These are phyloP conservation scores for Ceratobasidium sp. DNA, from an alignment of 1,284 basidiomycete species.

Conservation along the genomic window DNA sequence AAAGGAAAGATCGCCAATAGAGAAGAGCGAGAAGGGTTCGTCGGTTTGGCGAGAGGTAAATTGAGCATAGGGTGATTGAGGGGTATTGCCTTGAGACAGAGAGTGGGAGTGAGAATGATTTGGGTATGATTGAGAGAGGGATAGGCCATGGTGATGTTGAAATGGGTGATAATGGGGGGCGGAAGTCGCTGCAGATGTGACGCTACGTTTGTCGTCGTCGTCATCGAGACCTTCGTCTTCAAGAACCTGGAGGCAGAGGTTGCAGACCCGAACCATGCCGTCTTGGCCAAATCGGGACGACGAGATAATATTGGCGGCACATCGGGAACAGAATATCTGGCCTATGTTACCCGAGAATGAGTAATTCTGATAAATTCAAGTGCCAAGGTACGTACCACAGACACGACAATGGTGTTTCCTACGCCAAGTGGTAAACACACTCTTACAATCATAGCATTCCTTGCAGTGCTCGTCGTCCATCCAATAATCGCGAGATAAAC, in stretches of 20 bases:
- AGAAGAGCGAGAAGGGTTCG: constrained; percentile 80
- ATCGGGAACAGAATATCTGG: constrained; percentile 89
- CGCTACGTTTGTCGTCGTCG: constrained; percentile 77
- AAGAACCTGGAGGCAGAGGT: constrained; percentile 91
- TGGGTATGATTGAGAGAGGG: constrained; percentile 53
- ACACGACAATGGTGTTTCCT: constrained; percentile 95
- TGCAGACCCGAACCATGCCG: constrained; percentile 92
- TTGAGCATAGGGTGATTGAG: constrained; percentile 88
- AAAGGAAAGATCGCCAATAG: constrained; percentile 71
- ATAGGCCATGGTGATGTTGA: constrained; percentile 60
- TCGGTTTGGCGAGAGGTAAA: constrained; percentile 80
- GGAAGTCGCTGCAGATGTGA: constrained; percentile 69
- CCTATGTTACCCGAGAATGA: constrained; percentile 59
- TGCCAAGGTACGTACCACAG: constrained; percentile 69
- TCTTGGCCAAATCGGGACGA: constrained; percentile 93
- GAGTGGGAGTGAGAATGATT: constrained; percentile 48
- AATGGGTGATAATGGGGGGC: constrained; percentile 61
- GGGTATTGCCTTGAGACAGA: constrained; percentile 54
- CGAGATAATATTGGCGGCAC: constrained; percentile 97
- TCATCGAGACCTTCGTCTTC: constrained; percentile 81
- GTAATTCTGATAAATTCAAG: not conserved
- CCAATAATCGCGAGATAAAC: constrained; percentile 90
- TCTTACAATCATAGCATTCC: constrained; percentile 95
- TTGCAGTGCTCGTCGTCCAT: constrained; percentile 97
- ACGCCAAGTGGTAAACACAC: constrained; percentile 90